A percentile compares a stretch with the other conserved stretches of the same genome.
Evolutionary conservation across 176 grass and related monocot genomes (phyloP).

Genomic region (Ensete glaucum): DNA sequence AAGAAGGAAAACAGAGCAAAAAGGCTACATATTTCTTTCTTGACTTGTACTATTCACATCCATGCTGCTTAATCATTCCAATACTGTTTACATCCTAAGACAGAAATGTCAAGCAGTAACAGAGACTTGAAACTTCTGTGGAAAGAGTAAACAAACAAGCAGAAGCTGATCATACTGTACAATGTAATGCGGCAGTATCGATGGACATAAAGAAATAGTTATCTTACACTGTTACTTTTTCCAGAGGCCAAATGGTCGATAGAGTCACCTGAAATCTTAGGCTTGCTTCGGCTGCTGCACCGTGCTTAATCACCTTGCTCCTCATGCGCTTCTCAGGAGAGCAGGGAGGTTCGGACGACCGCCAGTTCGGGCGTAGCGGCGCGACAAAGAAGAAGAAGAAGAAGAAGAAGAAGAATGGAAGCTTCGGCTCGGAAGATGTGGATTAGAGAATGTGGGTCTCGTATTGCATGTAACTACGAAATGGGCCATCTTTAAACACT

Average conservation of each 20-base stretch:
- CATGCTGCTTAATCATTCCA: no score
- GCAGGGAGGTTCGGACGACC: slow-evolving; percentile 37
- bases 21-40: no score
- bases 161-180: no score
- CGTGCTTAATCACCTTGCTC: neutral
- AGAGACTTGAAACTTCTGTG: no score
- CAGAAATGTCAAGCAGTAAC: no score
- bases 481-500: slow-evolving; percentile 35
- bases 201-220: no score
- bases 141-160: no score
- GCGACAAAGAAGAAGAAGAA: neutral
- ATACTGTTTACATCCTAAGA: no score
- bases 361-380: slow-evolving; percentile 26
- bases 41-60: no score
- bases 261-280: slow-evolving; percentile 23
- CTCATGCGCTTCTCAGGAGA: slow-evolving; percentile 26
- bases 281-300: slow-evolving; percentile 11
- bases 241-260: no score
- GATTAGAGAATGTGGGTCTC: slow-evolving; percentile 20
- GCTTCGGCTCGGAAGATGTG: slow-evolving; percentile 15
- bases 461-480: slow-evolving; percentile 28
- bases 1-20: neutral
- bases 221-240: no score
- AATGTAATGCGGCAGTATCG: no score
- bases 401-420: slow-evolving; percentile 12